Conservation (phyloP, 2,329 filamentous ascomycete genomes). For the Iodosphaeria phyllophila region DNA sequence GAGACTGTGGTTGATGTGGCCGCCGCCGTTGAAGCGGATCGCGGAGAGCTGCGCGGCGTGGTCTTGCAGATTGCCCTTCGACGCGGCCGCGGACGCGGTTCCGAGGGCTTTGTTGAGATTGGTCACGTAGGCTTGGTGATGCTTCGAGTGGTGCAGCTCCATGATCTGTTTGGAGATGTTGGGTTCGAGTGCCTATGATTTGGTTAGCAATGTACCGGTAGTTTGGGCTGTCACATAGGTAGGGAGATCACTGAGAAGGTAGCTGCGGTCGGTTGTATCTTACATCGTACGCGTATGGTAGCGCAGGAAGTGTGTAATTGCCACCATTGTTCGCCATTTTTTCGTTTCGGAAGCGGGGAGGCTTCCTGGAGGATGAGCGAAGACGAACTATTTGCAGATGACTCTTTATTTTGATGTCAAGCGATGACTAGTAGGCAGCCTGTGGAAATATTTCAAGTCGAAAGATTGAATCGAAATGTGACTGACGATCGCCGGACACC, state of each 20-base stretch:
- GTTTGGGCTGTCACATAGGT: neutral
- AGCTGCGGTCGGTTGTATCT: slow-evolving; percentile 12
- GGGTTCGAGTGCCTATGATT: slow-evolving; percentile 44
- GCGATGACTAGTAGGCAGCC: too few species aligned
- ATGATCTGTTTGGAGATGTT: slow-evolving; percentile 64
- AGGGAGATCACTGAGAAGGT: neutral
- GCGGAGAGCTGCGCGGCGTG: slow-evolving; percentile 44
- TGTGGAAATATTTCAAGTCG: too few species aligned
- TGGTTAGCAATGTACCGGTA: neutral
- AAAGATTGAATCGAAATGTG: neutral
- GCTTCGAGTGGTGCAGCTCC: slow-evolving; percentile 64
- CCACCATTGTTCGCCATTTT: too few species aligned
- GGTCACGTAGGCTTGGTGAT: slow-evolving; percentile 62
- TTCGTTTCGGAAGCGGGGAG: slow-evolving; percentile 19
- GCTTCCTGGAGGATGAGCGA: neutral
- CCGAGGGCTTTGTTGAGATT: slow-evolving; percentile 52
- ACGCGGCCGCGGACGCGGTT: slow-evolving; percentile 36
- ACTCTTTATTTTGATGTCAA: neutral
- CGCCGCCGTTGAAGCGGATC: slow-evolving; percentile 79
- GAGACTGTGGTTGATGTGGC: slow-evolving; percentile 82
- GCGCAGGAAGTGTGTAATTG: slow-evolving; percentile 43
- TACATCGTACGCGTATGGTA: slow-evolving; percentile 56
- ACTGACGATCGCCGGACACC: neutral
- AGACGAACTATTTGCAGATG: neutral
- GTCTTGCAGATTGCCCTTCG: slow-evolving; percentile 35